These are phyloP conservation scores for Hippophae gyantsensis DNA, from an alignment of 306 rosid genomes.

Conservation along the genomic window DNA sequence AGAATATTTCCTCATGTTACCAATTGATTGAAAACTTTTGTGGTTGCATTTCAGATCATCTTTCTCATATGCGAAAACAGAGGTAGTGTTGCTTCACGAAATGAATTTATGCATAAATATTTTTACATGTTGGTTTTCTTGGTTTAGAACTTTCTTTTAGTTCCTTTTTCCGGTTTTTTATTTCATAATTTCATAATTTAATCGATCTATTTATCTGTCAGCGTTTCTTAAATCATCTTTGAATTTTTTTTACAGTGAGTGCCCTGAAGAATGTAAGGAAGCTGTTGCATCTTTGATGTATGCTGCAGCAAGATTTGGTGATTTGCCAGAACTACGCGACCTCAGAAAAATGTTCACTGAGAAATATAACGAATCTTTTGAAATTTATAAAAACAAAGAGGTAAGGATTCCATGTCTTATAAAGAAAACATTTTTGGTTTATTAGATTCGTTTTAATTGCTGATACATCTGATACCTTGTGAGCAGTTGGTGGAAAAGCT, in stretches of 20 bases:
- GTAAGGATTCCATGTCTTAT: constrained; percentile 22
- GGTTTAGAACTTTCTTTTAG: no score
- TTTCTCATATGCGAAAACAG: constrained; percentile 44
- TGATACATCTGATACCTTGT: constrained; percentile 8
- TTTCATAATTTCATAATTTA: no score
- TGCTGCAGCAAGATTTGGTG: constrained; percentile 65
- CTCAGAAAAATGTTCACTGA: constrained; percentile 46
- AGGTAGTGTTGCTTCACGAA: constrained; percentile 30
- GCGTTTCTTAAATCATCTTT: not conserved
- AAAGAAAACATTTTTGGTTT: not conserved
- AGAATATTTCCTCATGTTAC: constrained; percentile 41
- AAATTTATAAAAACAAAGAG: constrained; percentile 44
- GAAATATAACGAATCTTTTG: constrained; percentile 50
- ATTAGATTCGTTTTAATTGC: constrained; percentile 3
- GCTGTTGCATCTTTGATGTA: constrained; percentile 58
- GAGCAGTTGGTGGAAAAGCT: constrained; percentile 49
- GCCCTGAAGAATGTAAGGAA: constrained; percentile 91
- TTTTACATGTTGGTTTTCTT: not conserved
- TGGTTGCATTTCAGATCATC: constrained; percentile 38
- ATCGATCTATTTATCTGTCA: not conserved
- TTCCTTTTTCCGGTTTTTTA: no score
- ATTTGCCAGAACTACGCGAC: constrained; percentile 67
- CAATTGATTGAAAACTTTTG: constrained; percentile 38
- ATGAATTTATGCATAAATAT: not conserved
- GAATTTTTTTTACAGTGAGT: constrained; percentile 39